Evolutionary conservation across 257 asterid genomes (phyloP).

Genomic region (Nyctanthes arbortristis): DNA sequence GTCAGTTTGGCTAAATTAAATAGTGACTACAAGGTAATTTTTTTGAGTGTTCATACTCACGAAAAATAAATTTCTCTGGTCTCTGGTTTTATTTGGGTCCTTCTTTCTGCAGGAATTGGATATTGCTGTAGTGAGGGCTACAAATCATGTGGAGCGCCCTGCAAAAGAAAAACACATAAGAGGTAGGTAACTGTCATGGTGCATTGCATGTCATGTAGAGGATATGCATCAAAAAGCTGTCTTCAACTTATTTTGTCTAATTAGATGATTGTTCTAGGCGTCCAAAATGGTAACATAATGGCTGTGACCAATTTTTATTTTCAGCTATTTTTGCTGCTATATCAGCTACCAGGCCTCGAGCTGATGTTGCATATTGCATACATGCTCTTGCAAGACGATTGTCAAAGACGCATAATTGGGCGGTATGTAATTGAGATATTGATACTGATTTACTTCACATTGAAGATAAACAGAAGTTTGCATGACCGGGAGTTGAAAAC

Average conservation of each 20-base stretch:
- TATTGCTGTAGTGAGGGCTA: conserved; percentile 96
- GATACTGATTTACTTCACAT: background rate
- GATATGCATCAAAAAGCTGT: conserved; percentile 6
- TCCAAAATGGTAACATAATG: conserved; percentile 23
- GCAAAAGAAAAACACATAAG: conserved; percentile 89
- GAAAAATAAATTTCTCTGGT: conserved; percentile 6
- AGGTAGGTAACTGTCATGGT: conserved; percentile 45
- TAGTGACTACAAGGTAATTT: conserved; percentile 87
- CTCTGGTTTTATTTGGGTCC: conserved; percentile 5
- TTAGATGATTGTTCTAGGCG: background rate
- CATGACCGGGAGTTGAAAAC: background rate
- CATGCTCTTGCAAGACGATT: conserved; percentile 93
- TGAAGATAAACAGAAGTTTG: conserved; percentile 4
- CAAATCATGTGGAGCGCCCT: conserved; percentile 96
- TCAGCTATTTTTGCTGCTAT: conserved; percentile 87
- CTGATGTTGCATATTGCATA: conserved; percentile 97
- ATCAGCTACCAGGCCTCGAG: conserved; percentile 95
- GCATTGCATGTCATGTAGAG: background rate
- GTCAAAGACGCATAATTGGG: conserved; percentile 95
- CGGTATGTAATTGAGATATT: conserved; percentile 52
- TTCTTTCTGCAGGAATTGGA: conserved; percentile 70
- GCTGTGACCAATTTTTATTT: conserved; percentile 23
- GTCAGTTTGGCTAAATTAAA: conserved; percentile 94
- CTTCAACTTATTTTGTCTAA: conserved; percentile 4
- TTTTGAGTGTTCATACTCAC: background rate